Percentiles rank a stretch among this genome's conserved stretches.
Conservation (phyloP, 2,329 filamentous ascomycete genomes). For the Trichoderma citrinoviride region DNA sequence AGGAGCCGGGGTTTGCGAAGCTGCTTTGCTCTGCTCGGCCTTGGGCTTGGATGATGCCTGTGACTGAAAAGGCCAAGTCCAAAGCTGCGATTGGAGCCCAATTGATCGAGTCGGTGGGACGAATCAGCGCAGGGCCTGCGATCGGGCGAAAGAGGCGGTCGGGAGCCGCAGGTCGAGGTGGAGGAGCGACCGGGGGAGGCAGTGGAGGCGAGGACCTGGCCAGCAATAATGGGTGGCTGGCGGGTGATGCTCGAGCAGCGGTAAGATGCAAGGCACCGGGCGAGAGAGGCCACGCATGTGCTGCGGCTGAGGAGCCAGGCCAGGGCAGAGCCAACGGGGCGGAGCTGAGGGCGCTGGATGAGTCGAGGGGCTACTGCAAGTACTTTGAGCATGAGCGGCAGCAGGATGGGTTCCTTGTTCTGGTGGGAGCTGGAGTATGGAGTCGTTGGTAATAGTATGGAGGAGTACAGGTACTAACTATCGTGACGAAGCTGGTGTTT, state of each 20-base stretch:
- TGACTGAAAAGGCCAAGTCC: not conserved
- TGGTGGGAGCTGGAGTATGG: not conserved
- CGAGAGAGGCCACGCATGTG: slow-evolving; percentile 15
- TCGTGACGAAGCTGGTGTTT: not conserved
- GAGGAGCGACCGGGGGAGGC: slow-evolving; percentile 19
- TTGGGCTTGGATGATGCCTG: slow-evolving; percentile 2
- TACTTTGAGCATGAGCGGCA: not conserved
- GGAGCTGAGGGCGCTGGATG: not conserved
- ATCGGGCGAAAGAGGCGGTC: slow-evolving; percentile 21
- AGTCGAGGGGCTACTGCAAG: not conserved
- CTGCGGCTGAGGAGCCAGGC: slow-evolving; percentile 17
- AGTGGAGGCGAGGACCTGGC: slow-evolving; percentile 20
- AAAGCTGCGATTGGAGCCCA: slow-evolving; percentile 16
- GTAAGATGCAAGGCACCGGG: slow-evolving; percentile 22
- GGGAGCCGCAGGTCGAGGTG: slow-evolving; percentile 22
- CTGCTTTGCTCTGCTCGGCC: not conserved
- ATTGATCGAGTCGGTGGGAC: slow-evolving; percentile 14
- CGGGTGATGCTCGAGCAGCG: slow-evolving; percentile 17
- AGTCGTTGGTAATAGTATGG: not conserved
- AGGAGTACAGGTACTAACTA: too few species aligned
- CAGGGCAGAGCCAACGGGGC: slow-evolving; percentile 11
- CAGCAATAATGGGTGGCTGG: slow-evolving; percentile 22
- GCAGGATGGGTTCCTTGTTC: not conserved
- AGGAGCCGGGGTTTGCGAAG: slow-evolving; percentile 15
- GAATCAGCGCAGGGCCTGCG: slow-evolving; percentile 11